Conservation (phyloP, 1,284 basidiomycete genomes). For the Taiwanofungus camphoratus region DNA sequence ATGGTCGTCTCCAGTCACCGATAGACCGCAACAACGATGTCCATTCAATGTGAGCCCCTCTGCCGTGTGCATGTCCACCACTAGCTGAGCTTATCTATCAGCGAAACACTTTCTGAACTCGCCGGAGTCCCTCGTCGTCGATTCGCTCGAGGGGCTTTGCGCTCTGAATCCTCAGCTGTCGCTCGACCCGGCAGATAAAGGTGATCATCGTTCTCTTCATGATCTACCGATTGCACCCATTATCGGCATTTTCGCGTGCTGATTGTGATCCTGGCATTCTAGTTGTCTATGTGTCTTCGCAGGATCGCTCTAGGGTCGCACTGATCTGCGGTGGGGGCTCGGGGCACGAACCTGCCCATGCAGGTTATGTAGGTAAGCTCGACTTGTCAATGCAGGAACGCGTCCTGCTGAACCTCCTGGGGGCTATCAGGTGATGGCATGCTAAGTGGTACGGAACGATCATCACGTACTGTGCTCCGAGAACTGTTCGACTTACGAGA, state of each 20-base stretch:
- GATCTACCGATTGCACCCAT: too few relatives aligned
- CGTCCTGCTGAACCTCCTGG: conserved; percentile 1
- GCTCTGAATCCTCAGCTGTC: conserved; percentile 65
- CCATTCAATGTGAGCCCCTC: conserved; percentile 6
- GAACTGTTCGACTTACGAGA: conserved; percentile 2
- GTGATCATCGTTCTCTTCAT: conserved; percentile 27
- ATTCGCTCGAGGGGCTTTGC: conserved; percentile 72
- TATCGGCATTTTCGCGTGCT: too few relatives aligned
- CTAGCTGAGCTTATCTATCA: conserved; percentile 13
- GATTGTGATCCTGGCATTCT: neutral
- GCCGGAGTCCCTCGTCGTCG: conserved; percentile 64
- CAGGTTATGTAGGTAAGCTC: conserved; percentile 70
- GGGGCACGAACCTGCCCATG: conserved; percentile 87
- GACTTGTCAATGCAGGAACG: neutral
- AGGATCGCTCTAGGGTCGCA: conserved; percentile 65
- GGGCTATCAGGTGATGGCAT: conserved; percentile 61
- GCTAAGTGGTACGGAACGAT: conserved; percentile 51
- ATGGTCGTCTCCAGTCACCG: neutral
- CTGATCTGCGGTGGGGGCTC: conserved; percentile 87
- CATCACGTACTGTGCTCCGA: neutral
- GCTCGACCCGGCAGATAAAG: conserved; percentile 63
- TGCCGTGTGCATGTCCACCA: neutral
- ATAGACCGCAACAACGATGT: conserved; percentile 1
- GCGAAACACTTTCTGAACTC: conserved; percentile 76
- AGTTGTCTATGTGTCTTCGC: conserved; percentile 61